A percentile compares a stretch with the other conserved stretches of the same genome.
These are phyloP conservation scores for Orobanche coerulescens DNA, from an alignment of 257 asterid genomes.

Conservation along the genomic window DNA sequence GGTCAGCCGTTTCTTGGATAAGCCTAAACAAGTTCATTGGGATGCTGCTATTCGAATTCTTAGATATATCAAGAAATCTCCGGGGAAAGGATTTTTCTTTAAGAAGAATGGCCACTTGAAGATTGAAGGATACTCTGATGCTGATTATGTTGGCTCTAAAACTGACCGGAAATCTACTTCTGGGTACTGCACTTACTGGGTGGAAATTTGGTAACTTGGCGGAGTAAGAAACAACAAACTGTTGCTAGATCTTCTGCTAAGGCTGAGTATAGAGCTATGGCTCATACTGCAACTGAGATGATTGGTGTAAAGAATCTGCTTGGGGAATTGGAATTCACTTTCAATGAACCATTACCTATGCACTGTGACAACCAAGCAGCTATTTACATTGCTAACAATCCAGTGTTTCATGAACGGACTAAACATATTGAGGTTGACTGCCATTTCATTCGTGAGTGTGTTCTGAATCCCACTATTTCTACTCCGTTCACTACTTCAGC, in stretches of 20 bases:
- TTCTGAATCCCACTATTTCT: neutral
- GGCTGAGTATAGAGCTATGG: neutral
- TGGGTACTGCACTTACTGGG: neutral
- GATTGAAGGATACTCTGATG: too few species aligned
- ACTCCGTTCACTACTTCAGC: neutral
- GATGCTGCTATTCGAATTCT: neutral
- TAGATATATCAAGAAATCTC: neutral
- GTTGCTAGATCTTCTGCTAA: neutral
- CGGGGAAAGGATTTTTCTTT: neutral
- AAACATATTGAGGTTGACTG: neutral
- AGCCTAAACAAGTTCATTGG: neutral
- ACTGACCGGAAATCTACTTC: neutral
- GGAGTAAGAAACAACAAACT: neutral
- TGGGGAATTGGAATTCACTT: neutral
- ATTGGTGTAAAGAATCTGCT: neutral
- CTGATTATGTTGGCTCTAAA: too few species aligned
- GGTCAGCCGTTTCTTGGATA: neutral
- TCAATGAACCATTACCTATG: neutral
- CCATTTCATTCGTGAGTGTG: neutral
- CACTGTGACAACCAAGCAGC: neutral
- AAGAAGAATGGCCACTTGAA: neutral
- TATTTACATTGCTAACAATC: neutral
- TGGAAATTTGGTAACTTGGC: neutral
- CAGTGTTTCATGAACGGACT: neutral
- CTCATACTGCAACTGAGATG: neutral